A percentile compares a stretch with the other conserved stretches of the same genome.
phyloP scores from a whole-genome alignment of 1,284 basidiomycete species.

The Ceratobasidium sp. region DNA sequence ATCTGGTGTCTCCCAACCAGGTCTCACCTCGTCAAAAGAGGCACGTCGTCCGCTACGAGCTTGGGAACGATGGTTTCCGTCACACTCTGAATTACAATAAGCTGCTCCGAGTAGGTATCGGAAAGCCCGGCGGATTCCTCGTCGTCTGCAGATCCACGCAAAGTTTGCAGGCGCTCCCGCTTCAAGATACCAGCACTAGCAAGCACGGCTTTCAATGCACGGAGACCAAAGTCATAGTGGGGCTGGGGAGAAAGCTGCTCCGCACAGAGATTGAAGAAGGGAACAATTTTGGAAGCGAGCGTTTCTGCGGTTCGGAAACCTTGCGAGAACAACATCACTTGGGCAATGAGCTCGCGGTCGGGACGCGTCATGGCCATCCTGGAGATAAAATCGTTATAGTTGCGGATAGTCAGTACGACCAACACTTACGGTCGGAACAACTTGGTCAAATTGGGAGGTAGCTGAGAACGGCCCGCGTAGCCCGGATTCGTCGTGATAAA shows the following conservation, averaged over 20 bases:
- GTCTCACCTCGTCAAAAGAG: slow-evolving; percentile 83
- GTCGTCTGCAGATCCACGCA: slow-evolving; percentile 52
- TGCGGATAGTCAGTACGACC: not conserved
- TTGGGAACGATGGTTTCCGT: slow-evolving; percentile 99
- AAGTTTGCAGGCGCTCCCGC: slow-evolving; percentile 77
- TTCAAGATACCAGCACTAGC: slow-evolving; percentile 98
- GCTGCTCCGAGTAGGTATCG: slow-evolving; percentile 83
- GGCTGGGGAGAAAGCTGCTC: slow-evolving; percentile 97
- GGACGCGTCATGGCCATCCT: slow-evolving; percentile 99
- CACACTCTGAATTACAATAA: slow-evolving; percentile 99
- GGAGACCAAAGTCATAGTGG: slow-evolving; percentile 99
- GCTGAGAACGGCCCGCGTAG: slow-evolving; percentile 95
- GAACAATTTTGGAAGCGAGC: slow-evolving; percentile 96
- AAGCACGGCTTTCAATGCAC: slow-evolving; percentile 95
- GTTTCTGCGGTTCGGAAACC: slow-evolving; percentile 98
- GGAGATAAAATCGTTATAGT: slow-evolving; percentile 39
- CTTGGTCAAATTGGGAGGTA: slow-evolving; percentile 96
- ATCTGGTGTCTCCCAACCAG: slow-evolving; percentile 5
- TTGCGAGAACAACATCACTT: slow-evolving; percentile 99
- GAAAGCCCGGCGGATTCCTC: slow-evolving; percentile 58
- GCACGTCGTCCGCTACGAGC: slow-evolving; percentile 96
- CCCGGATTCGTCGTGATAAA: slow-evolving; percentile 99
- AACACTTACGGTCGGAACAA: slow-evolving; percentile 84
- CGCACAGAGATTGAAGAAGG: slow-evolving; percentile 98
- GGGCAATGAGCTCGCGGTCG: slow-evolving; percentile 97